Conservation (phyloP, 2,329 filamentous ascomycete species). For the Monosporascus sp. region DNA sequence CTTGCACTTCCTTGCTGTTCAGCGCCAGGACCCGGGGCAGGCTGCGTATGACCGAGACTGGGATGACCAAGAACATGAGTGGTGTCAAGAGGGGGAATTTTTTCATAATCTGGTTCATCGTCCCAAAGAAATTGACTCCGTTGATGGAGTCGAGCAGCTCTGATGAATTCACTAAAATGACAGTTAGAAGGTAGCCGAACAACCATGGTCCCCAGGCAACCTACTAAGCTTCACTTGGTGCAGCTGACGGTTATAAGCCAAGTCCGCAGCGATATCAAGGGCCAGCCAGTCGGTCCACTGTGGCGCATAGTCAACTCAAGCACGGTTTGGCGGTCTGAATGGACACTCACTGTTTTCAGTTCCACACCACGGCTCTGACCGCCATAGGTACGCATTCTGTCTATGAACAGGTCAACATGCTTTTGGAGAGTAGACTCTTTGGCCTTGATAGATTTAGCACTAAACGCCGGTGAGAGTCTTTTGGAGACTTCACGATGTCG, state of each 20-base stretch:
- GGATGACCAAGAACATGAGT: constrained; percentile 13
- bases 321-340: no score
- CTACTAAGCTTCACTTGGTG: constrained; percentile 15
- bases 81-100: constrained; percentile 12
- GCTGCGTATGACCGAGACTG: constrained; percentile 3
- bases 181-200: not conserved
- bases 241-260: constrained; percentile 13
- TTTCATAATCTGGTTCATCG: constrained; percentile 6
- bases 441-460: constrained; percentile 1
- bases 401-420: constrained; percentile 7
- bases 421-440: constrained; percentile 4
- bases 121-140: constrained; percentile 7
- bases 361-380: not conserved
- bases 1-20: constrained; percentile 10
- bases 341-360: not conserved
- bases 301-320: not conserved
- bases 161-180: constrained; percentile 2
- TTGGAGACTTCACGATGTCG: constrained; percentile 6
- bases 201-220: not conserved
- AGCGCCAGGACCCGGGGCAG: constrained; percentile 3
- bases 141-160: constrained; percentile 3
- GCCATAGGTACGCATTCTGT: not conserved
- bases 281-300: constrained; percentile 17
- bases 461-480: constrained; percentile 5
- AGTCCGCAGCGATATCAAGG: constrained; percentile 16